Evolutionary conservation across 257 asterid genomes (phyloP).

Genomic region (Solanum clarkiae): DNA sequence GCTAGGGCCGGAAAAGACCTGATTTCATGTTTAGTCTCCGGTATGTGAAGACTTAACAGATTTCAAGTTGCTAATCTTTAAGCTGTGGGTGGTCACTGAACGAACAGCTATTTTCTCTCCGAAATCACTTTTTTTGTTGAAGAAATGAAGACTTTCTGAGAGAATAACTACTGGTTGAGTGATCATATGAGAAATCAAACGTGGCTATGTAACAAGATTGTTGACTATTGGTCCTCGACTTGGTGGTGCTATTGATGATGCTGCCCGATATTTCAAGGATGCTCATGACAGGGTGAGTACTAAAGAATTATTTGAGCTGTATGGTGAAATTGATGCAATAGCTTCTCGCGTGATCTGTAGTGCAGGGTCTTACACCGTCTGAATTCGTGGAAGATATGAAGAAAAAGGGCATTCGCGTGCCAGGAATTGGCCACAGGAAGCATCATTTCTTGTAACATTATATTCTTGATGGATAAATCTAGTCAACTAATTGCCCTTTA

Average conservation of each 20-base stretch:
- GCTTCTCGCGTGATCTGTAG: background rate
- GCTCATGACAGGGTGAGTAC: constrained; percentile 72
- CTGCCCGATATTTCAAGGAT: constrained; percentile 43
- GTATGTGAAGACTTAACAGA: constrained; percentile 23
- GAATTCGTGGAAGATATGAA: constrained; percentile 94
- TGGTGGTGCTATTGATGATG: constrained; percentile 85
- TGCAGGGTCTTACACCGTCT: constrained; percentile 26
- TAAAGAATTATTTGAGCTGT: background rate
- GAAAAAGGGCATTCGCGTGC: constrained; percentile 95
- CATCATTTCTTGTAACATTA: background rate
- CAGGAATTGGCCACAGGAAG: constrained; percentile 96
- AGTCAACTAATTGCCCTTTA: background rate
- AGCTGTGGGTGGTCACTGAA: background rate
- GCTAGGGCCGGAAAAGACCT: constrained; percentile 99
- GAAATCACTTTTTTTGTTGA: background rate
- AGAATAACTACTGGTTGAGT: background rate
- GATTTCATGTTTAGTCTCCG: constrained; percentile 88
- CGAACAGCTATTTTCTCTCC: background rate
- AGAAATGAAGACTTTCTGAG: background rate
- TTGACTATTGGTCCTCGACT: constrained; percentile 95
- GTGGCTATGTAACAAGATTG: constrained; percentile 45
- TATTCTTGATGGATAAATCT: background rate
- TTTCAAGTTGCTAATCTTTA: background rate
- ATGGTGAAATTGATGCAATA: background rate
- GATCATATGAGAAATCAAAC: background rate